Conservation (phyloP, 1,284 basidiomycete species). For the Tilletia walkeri region DNA sequence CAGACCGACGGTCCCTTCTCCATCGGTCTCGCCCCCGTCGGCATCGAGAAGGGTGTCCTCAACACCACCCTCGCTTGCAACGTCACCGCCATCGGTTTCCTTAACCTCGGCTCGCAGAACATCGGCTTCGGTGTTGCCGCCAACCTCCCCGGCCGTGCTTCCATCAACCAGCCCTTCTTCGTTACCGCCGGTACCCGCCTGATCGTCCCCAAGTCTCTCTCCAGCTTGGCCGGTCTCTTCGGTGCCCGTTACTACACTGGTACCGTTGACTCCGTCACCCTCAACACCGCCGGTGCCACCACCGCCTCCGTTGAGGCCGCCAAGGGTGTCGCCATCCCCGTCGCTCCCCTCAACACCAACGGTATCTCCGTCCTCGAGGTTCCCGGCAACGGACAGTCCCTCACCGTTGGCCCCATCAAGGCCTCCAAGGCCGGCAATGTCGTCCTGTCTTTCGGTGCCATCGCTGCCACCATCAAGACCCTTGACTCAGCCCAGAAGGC, state of each 20-base stretch:
- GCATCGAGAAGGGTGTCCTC: constrained; percentile 9
- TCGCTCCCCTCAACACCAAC: not conserved
- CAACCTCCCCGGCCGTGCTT: constrained; percentile 6
- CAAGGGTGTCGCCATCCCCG: constrained; percentile 7
- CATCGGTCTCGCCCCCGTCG: not conserved
- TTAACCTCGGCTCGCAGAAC: constrained; percentile 1
- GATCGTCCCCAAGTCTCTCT: constrained; percentile 14
- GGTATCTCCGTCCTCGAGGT: constrained; percentile 17
- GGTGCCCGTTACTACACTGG: constrained; percentile 9
- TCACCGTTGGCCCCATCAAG: constrained; percentile 11
- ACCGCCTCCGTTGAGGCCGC: constrained; percentile 8
- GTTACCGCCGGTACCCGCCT: constrained; percentile 14
- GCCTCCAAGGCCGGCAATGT: constrained; percentile 2
- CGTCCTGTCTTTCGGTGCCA: constrained; percentile 8
- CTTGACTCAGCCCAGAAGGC: not conserved
- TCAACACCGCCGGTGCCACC: constrained; percentile 6
- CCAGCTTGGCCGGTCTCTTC: constrained; percentile 10
- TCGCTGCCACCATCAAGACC: not conserved
- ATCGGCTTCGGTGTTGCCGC: constrained; percentile 14
- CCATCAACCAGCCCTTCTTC: constrained; percentile 13
- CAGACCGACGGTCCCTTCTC: constrained; percentile 8
- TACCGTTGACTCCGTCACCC: not conserved
- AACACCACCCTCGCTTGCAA: constrained; percentile 16
- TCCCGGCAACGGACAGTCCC: constrained; percentile 3
- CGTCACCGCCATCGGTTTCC: constrained; percentile 10